These are phyloP conservation scores for Fraxinus velutina DNA, from an alignment of 305 asterid species.

Conservation along the genomic window DNA sequence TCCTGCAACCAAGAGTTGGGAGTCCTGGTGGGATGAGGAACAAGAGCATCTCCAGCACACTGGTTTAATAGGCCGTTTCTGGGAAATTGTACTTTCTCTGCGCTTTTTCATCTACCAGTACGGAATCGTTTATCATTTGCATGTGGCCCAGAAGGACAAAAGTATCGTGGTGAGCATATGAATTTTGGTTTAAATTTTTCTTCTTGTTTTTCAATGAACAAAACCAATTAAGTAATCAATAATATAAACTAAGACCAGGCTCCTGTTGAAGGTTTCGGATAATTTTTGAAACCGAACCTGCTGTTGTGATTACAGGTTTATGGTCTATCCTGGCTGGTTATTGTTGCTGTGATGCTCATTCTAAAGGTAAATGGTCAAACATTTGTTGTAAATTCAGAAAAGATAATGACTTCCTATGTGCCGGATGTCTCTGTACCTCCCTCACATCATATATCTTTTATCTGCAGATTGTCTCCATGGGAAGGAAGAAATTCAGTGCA, in stretches of 20 bases:
- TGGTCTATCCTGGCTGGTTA: conserved; percentile 87
- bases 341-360: conserved; percentile 66
- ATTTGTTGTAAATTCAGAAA: not conserved
- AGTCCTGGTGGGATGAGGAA: conserved; percentile 96
- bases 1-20: conserved; percentile 88
- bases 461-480: conserved; percentile 86
- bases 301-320: conserved; percentile 54
- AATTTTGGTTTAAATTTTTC: not conserved
- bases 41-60: conserved; percentile 79
- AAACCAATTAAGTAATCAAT: not conserved
- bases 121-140: conserved; percentile 82
- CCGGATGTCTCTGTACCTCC: conserved; percentile 11
- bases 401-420: not conserved
- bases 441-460: conserved; percentile 10
- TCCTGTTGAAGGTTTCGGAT: not conserved
- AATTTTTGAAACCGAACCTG: not conserved
- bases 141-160: conserved; percentile 50
- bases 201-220: not conserved
- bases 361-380: conserved; percentile 53
- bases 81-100: conserved; percentile 62
- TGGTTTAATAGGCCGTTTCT: conserved; percentile 57
- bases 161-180: conserved; percentile 53
- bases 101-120: conserved; percentile 83
- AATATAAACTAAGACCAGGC: not conserved
- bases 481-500: conserved; percentile 81